Evolutionary conservation across 177 flowering plant species (phyloP), one percentile per base, ranked within the genome.

Genomic region (Telopea speciosissima): DNA sequence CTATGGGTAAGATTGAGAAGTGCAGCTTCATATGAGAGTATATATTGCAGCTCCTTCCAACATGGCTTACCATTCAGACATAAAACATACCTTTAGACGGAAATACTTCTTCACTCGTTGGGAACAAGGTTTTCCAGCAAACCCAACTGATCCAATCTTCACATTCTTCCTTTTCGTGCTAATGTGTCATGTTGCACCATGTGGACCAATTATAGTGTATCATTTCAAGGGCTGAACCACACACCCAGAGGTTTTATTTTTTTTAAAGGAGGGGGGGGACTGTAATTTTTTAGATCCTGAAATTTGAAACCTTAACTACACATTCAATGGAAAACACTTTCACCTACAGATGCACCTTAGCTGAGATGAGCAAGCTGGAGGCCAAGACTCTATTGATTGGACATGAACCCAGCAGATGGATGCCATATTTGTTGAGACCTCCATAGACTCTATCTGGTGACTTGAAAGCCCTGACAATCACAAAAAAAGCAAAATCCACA

Each of bases 331-430:
- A 64, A 71, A 68, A 44, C 25, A 84, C 97, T 84, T 68, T 93
- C 99, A 70, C 96, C 99, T 67, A 98, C 98, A 80, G 99, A 95
- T 62, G 99, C 99, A 87, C 93, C 99, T 74, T 97, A 85, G 24
- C 99, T 76, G 60, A 95, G 99, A 80, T 91, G 97, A 5, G 99
- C 99, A 76, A 95, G 96, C 83, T 91, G 94, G 58, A 93, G 62
- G 44, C 97, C 99, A 64, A 93, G 83, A 76, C 93, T 87, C 74
- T 86, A 96, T 71, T 93, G 98, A 72, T 86, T 88, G 60, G 92
- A 81, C 91, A 90, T 89, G 74, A 87, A 95, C 63, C 84, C 89
- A 65, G 86, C 84, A 36, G 40, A 5, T 36, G 40, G 40, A 36
- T 36, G 40, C 69, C 89, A n/a, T n/a, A n/a, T n/a, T 85, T 68